A percentile compares a stretch with the other conserved stretches of the same genome.
Conservation (phyloP, 2,329 filamentous ascomycete species). For the Aspergillus thermomutatus region DNA sequence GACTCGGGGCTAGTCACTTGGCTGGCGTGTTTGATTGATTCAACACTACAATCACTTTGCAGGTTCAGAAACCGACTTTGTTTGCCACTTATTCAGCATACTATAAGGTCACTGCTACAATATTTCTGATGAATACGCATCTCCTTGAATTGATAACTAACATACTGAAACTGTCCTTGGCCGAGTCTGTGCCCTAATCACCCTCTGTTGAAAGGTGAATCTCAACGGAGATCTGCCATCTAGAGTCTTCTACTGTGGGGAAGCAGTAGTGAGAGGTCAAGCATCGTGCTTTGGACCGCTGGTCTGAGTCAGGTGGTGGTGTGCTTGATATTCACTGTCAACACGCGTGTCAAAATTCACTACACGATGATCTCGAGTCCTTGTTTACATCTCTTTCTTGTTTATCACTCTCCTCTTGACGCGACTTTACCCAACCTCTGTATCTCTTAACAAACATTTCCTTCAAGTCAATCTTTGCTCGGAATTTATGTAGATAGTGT, state of each 20-base stretch:
- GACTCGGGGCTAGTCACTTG: background rate
- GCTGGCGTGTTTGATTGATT: background rate
- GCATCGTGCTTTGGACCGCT: background rate
- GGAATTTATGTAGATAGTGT: background rate
- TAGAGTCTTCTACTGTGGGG: background rate
- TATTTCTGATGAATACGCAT: background rate
- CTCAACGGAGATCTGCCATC: background rate
- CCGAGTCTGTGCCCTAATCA: background rate
- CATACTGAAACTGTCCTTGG: background rate
- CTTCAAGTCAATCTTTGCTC: background rate
- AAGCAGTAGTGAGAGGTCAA: background rate
- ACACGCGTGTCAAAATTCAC: background rate
- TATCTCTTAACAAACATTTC: background rate
- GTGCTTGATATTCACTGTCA: background rate
- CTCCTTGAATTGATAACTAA: background rate
- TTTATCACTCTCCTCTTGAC: background rate
- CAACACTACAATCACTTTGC: background rate
- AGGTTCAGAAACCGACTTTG: background rate
- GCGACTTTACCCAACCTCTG: background rate
- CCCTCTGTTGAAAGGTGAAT: background rate
- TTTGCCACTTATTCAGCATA: background rate
- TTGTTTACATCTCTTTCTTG: background rate
- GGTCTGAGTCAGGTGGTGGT: background rate
- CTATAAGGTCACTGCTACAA: background rate
- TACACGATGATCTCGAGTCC: background rate